phyloP scores from a whole-genome alignment of 805 yeast species.

The Saturnispora gosingensis region DNA sequence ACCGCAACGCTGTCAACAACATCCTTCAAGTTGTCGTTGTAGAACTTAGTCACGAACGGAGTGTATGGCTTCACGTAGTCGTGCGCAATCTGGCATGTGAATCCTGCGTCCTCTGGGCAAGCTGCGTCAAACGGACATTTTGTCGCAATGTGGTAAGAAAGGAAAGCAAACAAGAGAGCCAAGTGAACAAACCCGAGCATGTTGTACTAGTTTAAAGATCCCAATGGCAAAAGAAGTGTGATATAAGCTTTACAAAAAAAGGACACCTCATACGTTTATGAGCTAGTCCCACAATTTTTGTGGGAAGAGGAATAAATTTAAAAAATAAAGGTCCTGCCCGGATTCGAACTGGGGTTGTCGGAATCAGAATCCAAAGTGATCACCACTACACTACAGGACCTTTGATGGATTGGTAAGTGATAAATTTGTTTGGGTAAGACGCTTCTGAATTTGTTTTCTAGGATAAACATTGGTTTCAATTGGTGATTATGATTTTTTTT shows the following conservation, averaged over 20 bases:
- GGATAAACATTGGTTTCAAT: no score
- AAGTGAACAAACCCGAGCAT: slow-evolving; percentile 6
- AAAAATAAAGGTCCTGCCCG: slow-evolving; percentile 27
- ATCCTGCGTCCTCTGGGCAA: slow-evolving; percentile 12
- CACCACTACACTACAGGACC: slow-evolving; percentile 28
- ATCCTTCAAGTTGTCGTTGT: slow-evolving; percentile 12
- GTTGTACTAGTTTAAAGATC: neutral
- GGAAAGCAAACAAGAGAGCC: slow-evolving; percentile 10
- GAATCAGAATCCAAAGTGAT: slow-evolving; percentile 31
- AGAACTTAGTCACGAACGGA: slow-evolving; percentile 9
- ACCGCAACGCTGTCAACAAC: slow-evolving; percentile 3
- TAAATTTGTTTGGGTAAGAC: no score
- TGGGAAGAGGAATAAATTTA: neutral
- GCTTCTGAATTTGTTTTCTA: no score
- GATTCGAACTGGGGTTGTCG: slow-evolving; percentile 31
- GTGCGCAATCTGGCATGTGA: slow-evolving; percentile 16
- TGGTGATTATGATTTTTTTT: no score
- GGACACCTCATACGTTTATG: slow-evolving; percentile 9
- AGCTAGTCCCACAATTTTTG: slow-evolving; percentile 3
- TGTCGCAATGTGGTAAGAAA: slow-evolving; percentile 16
- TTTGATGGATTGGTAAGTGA: neutral
- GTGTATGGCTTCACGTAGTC: slow-evolving; percentile 15
- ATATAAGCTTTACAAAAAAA: neutral
- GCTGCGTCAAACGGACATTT: slow-evolving; percentile 21
- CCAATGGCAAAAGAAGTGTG: neutral